These are phyloP conservation scores for Trypanosoma mega DNA, from an alignment of 208 protist genomes.

Conservation along the genomic window DNA sequence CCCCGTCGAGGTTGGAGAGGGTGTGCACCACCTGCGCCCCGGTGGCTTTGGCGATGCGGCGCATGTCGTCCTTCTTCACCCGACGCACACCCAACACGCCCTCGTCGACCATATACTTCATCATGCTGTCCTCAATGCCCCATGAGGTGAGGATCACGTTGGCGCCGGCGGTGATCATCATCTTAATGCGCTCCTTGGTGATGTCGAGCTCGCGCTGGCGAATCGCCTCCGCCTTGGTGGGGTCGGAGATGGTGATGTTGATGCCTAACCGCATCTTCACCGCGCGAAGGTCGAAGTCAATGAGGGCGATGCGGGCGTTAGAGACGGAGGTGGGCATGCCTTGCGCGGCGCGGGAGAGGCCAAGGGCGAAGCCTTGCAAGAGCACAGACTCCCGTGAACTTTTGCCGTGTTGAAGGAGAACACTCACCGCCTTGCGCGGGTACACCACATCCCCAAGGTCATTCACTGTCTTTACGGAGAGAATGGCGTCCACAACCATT, in stretches of 20 bases:
- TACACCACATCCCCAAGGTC: constrained; percentile 95
- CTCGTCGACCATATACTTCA: constrained; percentile 99
- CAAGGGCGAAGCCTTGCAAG: constrained; percentile 96
- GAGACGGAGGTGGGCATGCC: constrained; percentile 96
- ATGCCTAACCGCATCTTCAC: constrained; percentile 97
- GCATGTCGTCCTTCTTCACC: constrained; percentile 96
- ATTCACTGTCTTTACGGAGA: constrained; percentile 91
- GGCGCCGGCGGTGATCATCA: constrained; percentile 97
- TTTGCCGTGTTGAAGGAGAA: constrained; percentile 98
- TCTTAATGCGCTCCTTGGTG: constrained; percentile 96
- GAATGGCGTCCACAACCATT: constrained; percentile 93
- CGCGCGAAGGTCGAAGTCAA: constrained; percentile 99
- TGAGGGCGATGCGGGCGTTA: constrained; percentile 98
- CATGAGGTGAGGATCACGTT: constrained; percentile 99
- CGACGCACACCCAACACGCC: constrained; percentile 96
- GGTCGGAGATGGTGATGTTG: constrained; percentile 97
- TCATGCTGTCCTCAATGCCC: constrained; percentile 98
- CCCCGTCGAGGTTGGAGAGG: constrained; percentile 97
- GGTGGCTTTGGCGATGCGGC: constrained; percentile 97
- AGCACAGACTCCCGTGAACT: constrained; percentile 92
- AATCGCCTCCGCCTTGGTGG: constrained; percentile 97
- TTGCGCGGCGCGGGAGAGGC: constrained; percentile 96
- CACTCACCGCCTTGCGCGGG: constrained; percentile 97
- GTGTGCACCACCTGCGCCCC: constrained; percentile 94
- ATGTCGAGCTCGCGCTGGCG: constrained; percentile 97